These are phyloP conservation scores for Eutypa lata DNA, from an alignment of 2,329 filamentous ascomycete genomes.

Conservation along the genomic window DNA sequence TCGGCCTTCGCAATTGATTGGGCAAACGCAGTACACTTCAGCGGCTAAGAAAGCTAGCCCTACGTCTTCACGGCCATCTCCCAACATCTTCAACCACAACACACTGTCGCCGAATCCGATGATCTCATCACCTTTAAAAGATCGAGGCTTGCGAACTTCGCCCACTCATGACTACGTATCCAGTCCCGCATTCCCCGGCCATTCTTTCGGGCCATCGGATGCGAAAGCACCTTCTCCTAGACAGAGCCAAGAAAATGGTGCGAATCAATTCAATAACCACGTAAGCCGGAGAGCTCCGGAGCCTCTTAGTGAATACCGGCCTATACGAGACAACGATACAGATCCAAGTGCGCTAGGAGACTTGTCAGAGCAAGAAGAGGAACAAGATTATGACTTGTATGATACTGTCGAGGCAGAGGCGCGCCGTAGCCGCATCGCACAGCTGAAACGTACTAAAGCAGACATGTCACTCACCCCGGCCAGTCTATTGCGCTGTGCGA, in stretches of 20 bases:
- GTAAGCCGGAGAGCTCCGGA: constrained; percentile 16
- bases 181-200: constrained; percentile 33
- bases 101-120: constrained; percentile 44
- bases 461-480: constrained; percentile 24
- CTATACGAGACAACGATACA: constrained; percentile 15
- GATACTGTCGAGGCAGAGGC: constrained; percentile 18
- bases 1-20: constrained; percentile 51
- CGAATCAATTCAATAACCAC: constrained; percentile 2
- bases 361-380: constrained; percentile 14
- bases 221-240: constrained; percentile 11
- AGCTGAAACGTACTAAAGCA: constrained; percentile 21
- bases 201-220: constrained; percentile 18
- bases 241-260: constrained; percentile 6
- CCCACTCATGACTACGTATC: constrained; percentile 39
- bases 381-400: constrained; percentile 21
- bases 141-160: constrained; percentile 44
- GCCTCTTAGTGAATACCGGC: constrained; percentile 25
- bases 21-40: constrained; percentile 53
- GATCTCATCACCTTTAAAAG: constrained; percentile 47
- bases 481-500: constrained; percentile 15
- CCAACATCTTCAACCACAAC: constrained; percentile 40
- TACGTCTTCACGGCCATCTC: constrained; percentile 57
- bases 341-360: constrained; percentile 9
- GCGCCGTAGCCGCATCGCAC: constrained; percentile 22
- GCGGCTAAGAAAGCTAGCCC: constrained; percentile 49